Evolutionary conservation across 352 stramenopile genomes (phyloP), one percentile per base, ranked within the genome.

Genomic region (Phytopythium helicoides): DNA sequence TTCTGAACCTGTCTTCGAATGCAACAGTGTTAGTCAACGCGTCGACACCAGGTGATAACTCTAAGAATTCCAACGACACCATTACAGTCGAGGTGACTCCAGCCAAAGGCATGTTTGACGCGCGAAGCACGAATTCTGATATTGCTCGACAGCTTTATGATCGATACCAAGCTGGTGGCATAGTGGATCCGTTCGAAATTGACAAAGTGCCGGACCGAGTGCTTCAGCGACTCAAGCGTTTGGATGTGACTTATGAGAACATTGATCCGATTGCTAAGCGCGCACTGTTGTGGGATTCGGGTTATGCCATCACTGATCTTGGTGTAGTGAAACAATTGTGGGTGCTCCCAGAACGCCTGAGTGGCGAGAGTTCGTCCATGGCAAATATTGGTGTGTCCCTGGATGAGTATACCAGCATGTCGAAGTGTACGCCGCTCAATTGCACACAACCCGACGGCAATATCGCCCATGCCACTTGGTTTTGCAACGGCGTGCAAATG

Each of bases 401-500:
- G 16, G 47, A 57, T 42, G 54, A 68, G 23, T 78, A 60, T 48
- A 22, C n/a, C n/a, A n/a, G n/a, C n/a, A 52, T 19, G 23, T 0
- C 5, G 48, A 48, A 1, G 62, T 47, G 8, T 72, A 63, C 42
- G 26, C 45, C 1, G 34, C 53, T 49, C 5, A 64, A 52, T n/a
- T 82, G 71, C 36, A 47, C 26, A 1, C 41, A 75, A 23, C 69
- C 63, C 2, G 46, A 63, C 46, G 49, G 23, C 11, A n/a, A 36
- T 1, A 8, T 21, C 6, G 47, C 48, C 22, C 61, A 41, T 36
- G 41, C 41, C 34, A 64, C 38, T 31, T n/a, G 42, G 0, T 54
- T 54, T 3, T 82, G 68, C 42, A 70, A 64, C 15, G 66, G 65
- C 35, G 35, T 39, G 0, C 55, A 75, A 56, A 79, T 82, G 68